phyloP scores from a whole-genome alignment of 345 rosid species.

The Citrus mangshanensis region DNA sequence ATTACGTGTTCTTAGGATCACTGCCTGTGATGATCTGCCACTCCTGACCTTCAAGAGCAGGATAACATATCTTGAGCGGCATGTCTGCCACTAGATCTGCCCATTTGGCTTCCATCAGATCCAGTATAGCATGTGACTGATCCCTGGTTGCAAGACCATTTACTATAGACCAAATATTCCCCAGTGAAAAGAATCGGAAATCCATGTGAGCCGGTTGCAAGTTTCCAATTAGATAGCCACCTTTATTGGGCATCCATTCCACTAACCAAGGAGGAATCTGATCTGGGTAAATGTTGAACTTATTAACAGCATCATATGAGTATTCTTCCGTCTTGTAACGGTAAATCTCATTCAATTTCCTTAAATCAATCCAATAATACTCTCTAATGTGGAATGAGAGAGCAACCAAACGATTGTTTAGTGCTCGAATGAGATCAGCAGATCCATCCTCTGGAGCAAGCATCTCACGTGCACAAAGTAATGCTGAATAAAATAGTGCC shows the following conservation, averaged over 20 bases:
- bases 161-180: constrained; percentile 76
- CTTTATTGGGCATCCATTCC: constrained; percentile 86
- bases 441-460: constrained; percentile 87
- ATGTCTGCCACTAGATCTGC: constrained; percentile 72
- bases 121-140: constrained; percentile 63
- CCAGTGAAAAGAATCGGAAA: constrained; percentile 83
- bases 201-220: constrained; percentile 97
- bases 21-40: constrained; percentile 92
- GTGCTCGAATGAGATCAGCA: constrained; percentile 67
- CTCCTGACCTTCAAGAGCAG: constrained; percentile 80
- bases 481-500: constrained; percentile 90
- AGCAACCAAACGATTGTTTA: constrained; percentile 87
- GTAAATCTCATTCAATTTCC: constrained; percentile 65
- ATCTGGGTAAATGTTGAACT: constrained; percentile 95
- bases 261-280: constrained; percentile 88
- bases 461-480: constrained; percentile 87
- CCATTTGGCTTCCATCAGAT: constrained; percentile 82
- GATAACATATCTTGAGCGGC: constrained; percentile 92
- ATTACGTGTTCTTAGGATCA: constrained; percentile 91
- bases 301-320: constrained; percentile 88
- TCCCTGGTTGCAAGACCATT: constrained; percentile 52
- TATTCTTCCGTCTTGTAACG: constrained; percentile 87
- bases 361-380: constrained; percentile 86
- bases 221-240: constrained; percentile 78
- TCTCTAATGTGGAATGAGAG: constrained; percentile 90